A percentile compares a stretch with the other conserved stretches of the same genome.
Evolutionary conservation across 179 eudicot genomes (phyloP).

Genomic region (Spinacia oleracea): DNA sequence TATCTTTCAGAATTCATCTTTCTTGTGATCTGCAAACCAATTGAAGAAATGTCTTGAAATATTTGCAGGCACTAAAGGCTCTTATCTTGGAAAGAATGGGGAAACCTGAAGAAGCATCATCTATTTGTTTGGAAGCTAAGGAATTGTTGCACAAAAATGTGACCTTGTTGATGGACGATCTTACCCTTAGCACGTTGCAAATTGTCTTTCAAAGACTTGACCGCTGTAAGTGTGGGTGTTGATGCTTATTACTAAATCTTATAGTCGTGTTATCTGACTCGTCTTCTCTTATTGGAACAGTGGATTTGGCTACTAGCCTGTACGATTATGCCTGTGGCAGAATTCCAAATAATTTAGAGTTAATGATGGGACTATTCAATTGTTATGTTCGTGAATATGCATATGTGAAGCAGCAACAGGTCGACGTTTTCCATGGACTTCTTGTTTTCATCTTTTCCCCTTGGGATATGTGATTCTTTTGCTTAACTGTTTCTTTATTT

Average conservation of each 20-base stretch:
- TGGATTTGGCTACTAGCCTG: conserved; percentile 93
- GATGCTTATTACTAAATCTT: not conserved
- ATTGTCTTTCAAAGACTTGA: conserved; percentile 92
- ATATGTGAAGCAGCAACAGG: conserved; percentile 98
- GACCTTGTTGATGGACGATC: conserved; percentile 65
- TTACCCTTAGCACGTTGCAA: conserved; percentile 89
- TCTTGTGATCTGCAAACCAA: not conserved
- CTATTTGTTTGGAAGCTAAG: conserved; percentile 72
- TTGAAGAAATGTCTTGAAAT: conserved; percentile 1
- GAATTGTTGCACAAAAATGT: conserved; percentile 54
- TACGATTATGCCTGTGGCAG: conserved; percentile 87
- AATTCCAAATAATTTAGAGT: conserved; percentile 68
- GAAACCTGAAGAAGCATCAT: conserved; percentile 71
- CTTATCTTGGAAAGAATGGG: conserved; percentile 83
- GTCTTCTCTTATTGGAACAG: conserved; percentile 37
- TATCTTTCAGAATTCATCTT: not conserved
- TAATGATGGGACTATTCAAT: conserved; percentile 96
- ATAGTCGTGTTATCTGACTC: not conserved
- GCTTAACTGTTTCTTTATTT: conserved; percentile 17
- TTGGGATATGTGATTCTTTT: conserved; percentile 11
- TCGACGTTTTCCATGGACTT: conserved; percentile 28
- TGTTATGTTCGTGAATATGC: conserved; percentile 95
- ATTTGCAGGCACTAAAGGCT: conserved; percentile 80
- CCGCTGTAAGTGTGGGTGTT: conserved; percentile 55
- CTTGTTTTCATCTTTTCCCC: not conserved